These are phyloP conservation scores for Pestalotiopsis sp. DNA, from an alignment of 2,329 filamentous ascomycete genomes.

Conservation along the genomic window DNA sequence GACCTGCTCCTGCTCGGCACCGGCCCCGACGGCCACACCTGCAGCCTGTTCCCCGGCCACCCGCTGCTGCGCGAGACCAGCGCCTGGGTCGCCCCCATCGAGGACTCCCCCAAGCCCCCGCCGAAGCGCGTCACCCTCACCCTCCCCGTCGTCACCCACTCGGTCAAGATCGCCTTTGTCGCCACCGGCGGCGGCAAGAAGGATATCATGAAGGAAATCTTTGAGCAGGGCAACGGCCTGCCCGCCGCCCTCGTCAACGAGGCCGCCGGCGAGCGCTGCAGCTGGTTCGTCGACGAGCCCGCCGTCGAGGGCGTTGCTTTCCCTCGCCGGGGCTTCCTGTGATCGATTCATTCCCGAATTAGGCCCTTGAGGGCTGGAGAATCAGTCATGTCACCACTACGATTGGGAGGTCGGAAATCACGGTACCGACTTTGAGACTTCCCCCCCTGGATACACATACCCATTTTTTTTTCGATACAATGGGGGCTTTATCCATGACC, in stretches of 20 bases:
- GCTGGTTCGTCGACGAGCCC: conserved; percentile 89
- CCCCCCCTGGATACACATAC: neutral
- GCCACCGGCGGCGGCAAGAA: conserved; percentile 89
- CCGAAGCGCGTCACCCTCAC: conserved; percentile 88
- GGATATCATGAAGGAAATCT: conserved; percentile 89
- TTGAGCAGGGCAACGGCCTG: conserved; percentile 77
- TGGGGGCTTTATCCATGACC: neutral
- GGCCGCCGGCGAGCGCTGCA: conserved; percentile 79
- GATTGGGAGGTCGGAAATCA: neutral
- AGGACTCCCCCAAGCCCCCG: conserved; percentile 93
- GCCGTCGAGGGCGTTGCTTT: conserved; percentile 85
- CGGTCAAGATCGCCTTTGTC: conserved; percentile 84
- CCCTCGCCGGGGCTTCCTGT: conserved; percentile 69
- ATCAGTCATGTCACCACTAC: too few relatives aligned
- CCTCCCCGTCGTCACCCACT: conserved; percentile 85
- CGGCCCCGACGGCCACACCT: conserved; percentile 95
- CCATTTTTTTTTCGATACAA: neutral
- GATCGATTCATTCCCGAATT: conserved; percentile 5
- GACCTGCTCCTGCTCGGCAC: conserved; percentile 92
- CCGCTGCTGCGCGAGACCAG: conserved; percentile 80
- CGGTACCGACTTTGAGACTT: neutral
- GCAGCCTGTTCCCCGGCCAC: conserved; percentile 92
- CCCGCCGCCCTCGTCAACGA: conserved; percentile 90
- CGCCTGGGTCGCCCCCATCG: conserved; percentile 90
- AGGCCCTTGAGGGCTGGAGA: too few relatives aligned